Percentiles rank a stretch among this genome's conserved stretches.
phyloP scores from a whole-genome alignment of 2,329 filamentous ascomycete genomes.

The Fusarium nelsonii region DNA sequence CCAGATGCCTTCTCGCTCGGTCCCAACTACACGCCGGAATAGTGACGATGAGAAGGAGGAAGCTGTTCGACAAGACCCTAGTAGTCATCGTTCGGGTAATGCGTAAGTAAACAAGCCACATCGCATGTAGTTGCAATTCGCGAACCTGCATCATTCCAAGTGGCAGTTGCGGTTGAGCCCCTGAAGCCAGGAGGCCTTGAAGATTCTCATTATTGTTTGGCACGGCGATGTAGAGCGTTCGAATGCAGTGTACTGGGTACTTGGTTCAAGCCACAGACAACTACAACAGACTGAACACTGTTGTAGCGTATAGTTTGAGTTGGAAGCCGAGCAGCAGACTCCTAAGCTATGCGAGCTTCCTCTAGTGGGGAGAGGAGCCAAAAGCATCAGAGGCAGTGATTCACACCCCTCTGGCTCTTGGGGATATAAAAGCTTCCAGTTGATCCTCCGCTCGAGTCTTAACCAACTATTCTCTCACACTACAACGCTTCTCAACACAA shows the following conservation, averaged over 20 bases:
- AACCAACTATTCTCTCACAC: conserved; percentile 2
- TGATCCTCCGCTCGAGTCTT: background rate
- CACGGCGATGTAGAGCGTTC: background rate
- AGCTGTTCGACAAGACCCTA: conserved; percentile 75
- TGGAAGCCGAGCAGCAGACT: background rate
- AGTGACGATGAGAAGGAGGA: conserved; percentile 91
- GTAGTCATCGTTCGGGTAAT: conserved; percentile 78
- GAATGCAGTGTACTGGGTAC: background rate
- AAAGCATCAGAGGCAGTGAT: conserved; percentile 22
- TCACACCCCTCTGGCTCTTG: conserved; percentile 18
- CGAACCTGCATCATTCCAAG: conserved; percentile 14
- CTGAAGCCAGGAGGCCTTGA: background rate
- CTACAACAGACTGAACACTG: background rate
- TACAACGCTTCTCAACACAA: conserved; percentile 6
- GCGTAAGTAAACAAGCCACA: conserved; percentile 72
- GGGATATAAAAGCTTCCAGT: conserved; percentile 32
- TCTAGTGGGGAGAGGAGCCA: conserved; percentile 20
- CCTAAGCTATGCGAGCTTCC: background rate
- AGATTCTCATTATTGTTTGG: background rate
- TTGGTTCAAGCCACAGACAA: background rate
- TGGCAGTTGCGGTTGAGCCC: conserved; percentile 13
- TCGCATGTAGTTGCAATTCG: background rate
- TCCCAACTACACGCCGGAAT: conserved; percentile 87
- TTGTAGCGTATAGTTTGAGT: background rate
- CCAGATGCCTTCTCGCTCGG: conserved; percentile 81